Conservation (phyloP, 345 rosid species). For the Eucalyptus fibrosa region DNA sequence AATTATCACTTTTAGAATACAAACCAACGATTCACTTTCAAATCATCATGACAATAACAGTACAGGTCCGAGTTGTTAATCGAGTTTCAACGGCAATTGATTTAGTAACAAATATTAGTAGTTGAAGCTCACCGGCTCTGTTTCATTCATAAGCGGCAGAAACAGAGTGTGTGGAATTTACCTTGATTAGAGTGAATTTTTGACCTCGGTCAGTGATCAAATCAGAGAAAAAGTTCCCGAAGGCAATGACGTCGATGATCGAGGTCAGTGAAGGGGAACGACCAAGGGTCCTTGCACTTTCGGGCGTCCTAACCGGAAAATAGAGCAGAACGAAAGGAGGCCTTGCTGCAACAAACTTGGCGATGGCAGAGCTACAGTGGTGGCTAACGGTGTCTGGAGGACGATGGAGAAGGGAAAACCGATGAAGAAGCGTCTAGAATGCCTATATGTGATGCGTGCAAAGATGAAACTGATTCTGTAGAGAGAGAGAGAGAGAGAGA, state of each 20-base stretch:
- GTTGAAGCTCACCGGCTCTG: not conserved
- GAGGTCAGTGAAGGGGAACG: no score
- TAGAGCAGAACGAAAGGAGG: not conserved
- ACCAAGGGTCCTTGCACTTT: not conserved
- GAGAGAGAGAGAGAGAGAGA: no score
- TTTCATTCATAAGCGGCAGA: not conserved
- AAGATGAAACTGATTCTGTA: no score
- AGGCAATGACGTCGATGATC: not conserved
- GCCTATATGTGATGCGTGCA: no score
- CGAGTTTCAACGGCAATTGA: not conserved
- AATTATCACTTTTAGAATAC: no score
- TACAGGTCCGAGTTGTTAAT: not conserved
- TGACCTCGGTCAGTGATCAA: not conserved
- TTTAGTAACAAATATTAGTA: not conserved
- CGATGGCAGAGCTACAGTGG: not conserved
- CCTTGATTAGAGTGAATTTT: not conserved
- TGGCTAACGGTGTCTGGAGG: not conserved
- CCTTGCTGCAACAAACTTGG: accelerated
- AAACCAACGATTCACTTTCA: not conserved
- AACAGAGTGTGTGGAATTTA: not conserved
- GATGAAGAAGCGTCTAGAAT: no score
- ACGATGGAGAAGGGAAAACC: no score
- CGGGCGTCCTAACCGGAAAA: not conserved
- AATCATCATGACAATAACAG: not conserved
- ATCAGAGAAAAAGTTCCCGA: not conserved